A percentile compares a stretch with the other conserved stretches of the same genome.
Conservation (phyloP, 495 filamentous ascomycete genomes). For the Copromyces sp. region DNA sequence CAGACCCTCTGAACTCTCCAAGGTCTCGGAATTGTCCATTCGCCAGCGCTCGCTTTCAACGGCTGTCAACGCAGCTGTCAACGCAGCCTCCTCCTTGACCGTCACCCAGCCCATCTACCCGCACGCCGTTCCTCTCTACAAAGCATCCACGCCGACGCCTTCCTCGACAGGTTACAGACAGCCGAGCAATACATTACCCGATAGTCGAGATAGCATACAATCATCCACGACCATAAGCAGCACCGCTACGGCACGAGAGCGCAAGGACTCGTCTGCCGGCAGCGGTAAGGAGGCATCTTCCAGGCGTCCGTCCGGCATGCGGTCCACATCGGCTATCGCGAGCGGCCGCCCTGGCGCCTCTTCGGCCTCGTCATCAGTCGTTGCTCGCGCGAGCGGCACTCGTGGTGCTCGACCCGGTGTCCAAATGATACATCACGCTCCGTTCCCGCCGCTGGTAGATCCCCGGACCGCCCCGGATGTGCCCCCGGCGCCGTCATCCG, state of each 20-base stretch:
- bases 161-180: constrained; percentile 16
- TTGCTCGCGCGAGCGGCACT: constrained; percentile 15
- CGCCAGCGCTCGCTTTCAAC: constrained; percentile 41
- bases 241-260: constrained; percentile 12
- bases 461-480: constrained; percentile 47
- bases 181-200: constrained; percentile 4
- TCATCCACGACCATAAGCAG: neutral
- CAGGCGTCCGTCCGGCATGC: constrained; percentile 28
- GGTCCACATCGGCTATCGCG: constrained; percentile 45
- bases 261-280: constrained; percentile 36
- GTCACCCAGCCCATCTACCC: constrained; percentile 8
- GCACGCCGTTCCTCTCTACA: constrained; percentile 17
- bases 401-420: constrained; percentile 10
- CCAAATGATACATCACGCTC: constrained; percentile 17
- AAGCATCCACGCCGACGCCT: constrained; percentile 18
- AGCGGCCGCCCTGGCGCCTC: constrained; percentile 20
- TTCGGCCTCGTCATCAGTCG: neutral
- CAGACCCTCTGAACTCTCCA: constrained; percentile 35
- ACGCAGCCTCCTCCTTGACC: constrained; percentile 18
- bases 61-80: constrained; percentile 17
- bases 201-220: constrained; percentile 9
- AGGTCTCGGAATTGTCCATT: constrained; percentile 36
- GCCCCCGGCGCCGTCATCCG: constrained; percentile 49
- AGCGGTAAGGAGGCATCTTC: constrained; percentile 16
- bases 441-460: constrained; percentile 47